A percentile compares a stretch with the other conserved stretches of the same genome.
Evolutionary conservation across 345 rosid genomes (phyloP).

Genomic region (Populus simonii): DNA sequence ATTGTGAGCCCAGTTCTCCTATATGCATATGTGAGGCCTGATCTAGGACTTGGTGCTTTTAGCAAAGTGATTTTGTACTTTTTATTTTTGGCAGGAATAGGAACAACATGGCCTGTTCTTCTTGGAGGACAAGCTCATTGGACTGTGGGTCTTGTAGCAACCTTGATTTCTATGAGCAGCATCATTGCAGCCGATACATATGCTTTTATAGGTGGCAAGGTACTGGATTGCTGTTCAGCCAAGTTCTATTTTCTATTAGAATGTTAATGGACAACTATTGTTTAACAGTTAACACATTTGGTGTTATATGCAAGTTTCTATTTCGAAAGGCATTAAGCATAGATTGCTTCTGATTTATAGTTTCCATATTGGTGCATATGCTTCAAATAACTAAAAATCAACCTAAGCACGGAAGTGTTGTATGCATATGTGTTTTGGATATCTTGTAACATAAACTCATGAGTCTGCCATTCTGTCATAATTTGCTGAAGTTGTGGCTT

Average conservation of each 20-base stretch:
- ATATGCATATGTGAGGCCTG: too few species aligned
- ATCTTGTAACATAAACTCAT: neutral
- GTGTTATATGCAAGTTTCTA: neutral
- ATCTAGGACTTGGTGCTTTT: neutral
- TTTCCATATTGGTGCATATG: neutral
- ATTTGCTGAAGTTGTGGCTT: neutral
- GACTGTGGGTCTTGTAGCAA: constrained; percentile 92
- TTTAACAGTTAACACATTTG: neutral
- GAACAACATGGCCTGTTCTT: constrained; percentile 64
- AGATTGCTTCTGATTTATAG: neutral
- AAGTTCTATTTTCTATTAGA: neutral
- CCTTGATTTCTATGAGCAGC: constrained; percentile 74
- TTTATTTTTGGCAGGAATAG: constrained; percentile 56
- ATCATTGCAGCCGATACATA: constrained; percentile 88
- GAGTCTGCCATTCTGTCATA: neutral
- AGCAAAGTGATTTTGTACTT: constrained; percentile 20
- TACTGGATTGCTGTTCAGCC: constrained; percentile 21
- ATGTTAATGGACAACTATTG: neutral
- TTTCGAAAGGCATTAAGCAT: neutral
- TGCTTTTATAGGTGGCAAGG: constrained; percentile 95
- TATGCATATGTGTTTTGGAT: neutral
- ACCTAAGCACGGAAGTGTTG: neutral
- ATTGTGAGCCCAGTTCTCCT: too few species aligned
- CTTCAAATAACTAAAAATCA: neutral
- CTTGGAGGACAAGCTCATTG: constrained; percentile 89